phyloP scores from a whole-genome alignment of 2,329 filamentous ascomycete species.

The Botrytis sinoallii region DNA sequence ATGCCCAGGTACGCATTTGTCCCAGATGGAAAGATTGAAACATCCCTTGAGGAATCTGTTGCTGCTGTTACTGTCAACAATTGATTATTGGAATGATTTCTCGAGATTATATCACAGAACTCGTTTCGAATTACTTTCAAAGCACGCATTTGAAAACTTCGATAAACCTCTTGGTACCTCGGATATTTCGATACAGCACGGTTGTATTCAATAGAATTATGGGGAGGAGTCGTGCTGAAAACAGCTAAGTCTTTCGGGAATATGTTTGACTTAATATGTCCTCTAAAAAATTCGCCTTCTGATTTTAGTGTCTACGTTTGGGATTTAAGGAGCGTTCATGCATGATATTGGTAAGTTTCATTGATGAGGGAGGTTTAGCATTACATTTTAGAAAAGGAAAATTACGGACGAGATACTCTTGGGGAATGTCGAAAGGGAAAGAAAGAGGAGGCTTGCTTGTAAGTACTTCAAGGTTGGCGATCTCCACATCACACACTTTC shows the following conservation, averaged over 20 bases:
- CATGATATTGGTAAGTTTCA: conserved; percentile 28
- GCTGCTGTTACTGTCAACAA: conserved; percentile 31
- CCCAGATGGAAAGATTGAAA: conserved; percentile 42
- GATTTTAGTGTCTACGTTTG: conserved; percentile 29
- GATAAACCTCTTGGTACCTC: background rate
- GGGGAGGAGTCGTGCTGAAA: conserved; percentile 19
- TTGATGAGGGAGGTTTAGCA: conserved; percentile 5
- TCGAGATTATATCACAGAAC: background rate
- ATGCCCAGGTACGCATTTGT: conserved; percentile 72
- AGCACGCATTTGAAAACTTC: background rate
- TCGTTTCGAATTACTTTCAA: background rate
- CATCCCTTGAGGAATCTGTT: conserved; percentile 33
- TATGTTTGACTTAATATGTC: conserved; percentile 25
- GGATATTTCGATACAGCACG: background rate
- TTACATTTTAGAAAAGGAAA: conserved; percentile 11
- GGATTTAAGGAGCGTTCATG: conserved; percentile 4
- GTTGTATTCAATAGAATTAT: conserved; percentile 10
- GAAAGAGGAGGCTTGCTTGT: conserved; percentile 28
- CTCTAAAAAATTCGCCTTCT: conserved; percentile 25
- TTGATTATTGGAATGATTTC: conserved; percentile 7
- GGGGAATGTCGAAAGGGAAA: background rate
- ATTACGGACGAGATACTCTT: background rate
- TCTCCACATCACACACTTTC: conserved; percentile 28
- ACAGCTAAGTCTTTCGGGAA: conserved; percentile 35
- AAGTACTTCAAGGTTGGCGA: conserved; percentile 38